These are phyloP conservation scores for Acacia melanoxylon DNA, from an alignment of 306 rosid species.

Conservation along the genomic window DNA sequence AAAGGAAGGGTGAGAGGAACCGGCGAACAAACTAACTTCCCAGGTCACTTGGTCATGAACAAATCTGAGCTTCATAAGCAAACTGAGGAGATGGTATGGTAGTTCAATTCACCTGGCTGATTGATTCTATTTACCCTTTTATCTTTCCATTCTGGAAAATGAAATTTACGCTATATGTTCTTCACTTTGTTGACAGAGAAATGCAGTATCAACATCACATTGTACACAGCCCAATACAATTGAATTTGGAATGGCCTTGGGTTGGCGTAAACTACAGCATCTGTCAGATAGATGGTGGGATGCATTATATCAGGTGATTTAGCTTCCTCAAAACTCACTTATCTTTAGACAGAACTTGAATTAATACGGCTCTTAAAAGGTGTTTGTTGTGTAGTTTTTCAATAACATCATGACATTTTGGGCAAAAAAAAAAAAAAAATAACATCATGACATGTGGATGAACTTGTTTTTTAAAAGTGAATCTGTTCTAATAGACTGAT, in stretches of 20 bases:
- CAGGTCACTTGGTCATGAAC: slow-evolving; percentile 42
- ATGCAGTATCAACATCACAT: slow-evolving; percentile 68
- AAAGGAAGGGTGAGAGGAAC: slow-evolving; percentile 37
- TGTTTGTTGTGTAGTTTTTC: background rate
- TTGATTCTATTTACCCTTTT: background rate
- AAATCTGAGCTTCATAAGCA: slow-evolving; percentile 17
- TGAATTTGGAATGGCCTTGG: slow-evolving; percentile 48
- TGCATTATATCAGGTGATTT: slow-evolving; percentile 42
- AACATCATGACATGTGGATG: background rate
- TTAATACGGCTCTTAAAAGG: background rate
- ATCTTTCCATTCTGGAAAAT: background rate
- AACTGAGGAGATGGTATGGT: slow-evolving; percentile 54
- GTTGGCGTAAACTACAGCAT: slow-evolving; percentile 41
- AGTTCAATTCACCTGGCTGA: slow-evolving; percentile 12
- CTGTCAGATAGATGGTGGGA: slow-evolving; percentile 45
- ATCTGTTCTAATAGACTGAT: background rate
- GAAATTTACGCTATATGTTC: slow-evolving; percentile 7
- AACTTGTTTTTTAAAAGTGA: background rate
- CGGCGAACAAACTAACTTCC: slow-evolving; percentile 30
- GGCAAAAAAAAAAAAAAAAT: no score
- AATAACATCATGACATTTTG: background rate
- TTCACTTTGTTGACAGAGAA: slow-evolving; percentile 39
- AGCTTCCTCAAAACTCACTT: background rate
- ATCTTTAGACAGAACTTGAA: background rate
- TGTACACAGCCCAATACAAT: slow-evolving; percentile 59